These are phyloP conservation scores for Hyphopichia pseudoburtonii DNA, from an alignment of 1,139 yeast genomes.

Conservation along the genomic window DNA sequence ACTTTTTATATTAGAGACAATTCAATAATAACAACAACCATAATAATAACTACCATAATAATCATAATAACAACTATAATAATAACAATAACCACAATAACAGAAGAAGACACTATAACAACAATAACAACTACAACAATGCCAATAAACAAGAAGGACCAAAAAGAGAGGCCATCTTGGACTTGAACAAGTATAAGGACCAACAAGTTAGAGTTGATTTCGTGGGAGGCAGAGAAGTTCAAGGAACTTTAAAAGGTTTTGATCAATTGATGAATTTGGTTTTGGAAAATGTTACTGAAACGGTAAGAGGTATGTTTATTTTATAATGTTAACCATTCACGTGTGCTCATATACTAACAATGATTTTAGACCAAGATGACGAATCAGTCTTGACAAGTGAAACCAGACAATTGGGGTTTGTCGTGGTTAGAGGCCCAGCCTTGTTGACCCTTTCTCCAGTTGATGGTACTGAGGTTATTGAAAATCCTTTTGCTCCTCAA, in stretches of 20 bases:
- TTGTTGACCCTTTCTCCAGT: constrained; percentile 80
- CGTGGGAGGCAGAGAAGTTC: constrained; percentile 81
- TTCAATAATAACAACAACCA: constrained; percentile 1
- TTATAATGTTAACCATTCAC: not conserved
- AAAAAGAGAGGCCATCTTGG: constrained; percentile 85
- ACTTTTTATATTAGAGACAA: no score
- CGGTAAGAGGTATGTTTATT: constrained; percentile 49
- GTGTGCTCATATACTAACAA: constrained; percentile 20
- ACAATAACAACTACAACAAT: constrained; percentile 21
- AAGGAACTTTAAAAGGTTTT: constrained; percentile 80
- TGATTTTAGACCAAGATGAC: constrained; percentile 57
- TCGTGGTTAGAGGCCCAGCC: constrained; percentile 85
- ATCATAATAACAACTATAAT: constrained; percentile 7
- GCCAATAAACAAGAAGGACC: constrained; percentile 66
- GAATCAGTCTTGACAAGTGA: constrained; percentile 46
- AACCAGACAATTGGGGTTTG: constrained; percentile 69
- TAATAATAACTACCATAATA: constrained; percentile 8
- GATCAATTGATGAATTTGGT: constrained; percentile 94
- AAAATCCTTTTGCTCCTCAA: constrained; percentile 61
- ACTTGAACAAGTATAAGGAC: constrained; percentile 76
- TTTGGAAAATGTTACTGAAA: constrained; percentile 78
- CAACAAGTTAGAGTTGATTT: constrained; percentile 74
- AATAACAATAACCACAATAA: constrained; percentile 11
- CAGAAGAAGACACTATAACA: constrained; percentile 25
- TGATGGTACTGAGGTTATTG: constrained; percentile 78